Evolutionary conservation across 169 alveolate species (phyloP), one percentile per base, ranked within the genome.

Genomic region (Cryptosporidium viatorum): DNA sequence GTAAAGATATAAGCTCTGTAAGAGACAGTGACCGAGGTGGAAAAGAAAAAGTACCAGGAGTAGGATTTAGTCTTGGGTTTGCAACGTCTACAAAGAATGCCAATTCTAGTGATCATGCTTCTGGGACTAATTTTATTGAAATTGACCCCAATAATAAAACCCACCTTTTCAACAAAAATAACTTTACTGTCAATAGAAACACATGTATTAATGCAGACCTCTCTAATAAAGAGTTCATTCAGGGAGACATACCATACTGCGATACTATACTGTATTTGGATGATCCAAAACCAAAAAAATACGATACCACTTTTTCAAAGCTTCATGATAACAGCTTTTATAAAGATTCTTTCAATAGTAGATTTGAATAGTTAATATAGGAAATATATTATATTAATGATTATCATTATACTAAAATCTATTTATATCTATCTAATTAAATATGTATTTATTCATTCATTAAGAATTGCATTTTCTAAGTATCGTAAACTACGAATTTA

Each of bases 221-320:
- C n/a, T 23, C 26, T 21, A 74, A 52, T 29, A 35, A 52, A 14
- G 41, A 58, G 33, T 9, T 74, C 26, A n/a, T 37, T 31, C 86
- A 74, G 18, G 86, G 86, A 51, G 86, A 74, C 26, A 60, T 74
- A 23, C 86, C 86, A 5, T 74, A 74, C 58, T 74, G 86, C 14
- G 86, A 74, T 59, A 39, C 73, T 21, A 74, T 74, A 14, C 16
- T 74, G 58, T 74, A 74, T 74, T 39, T 74, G 43, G 71, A 74
- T 74, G 14, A 74, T 43, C 86, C 86, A 18, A 58, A 55, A 7
- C 71, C 71, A 9, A 58, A 37, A 10, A 18, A 37, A 29, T 14
- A 71, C 43, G 67, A 43, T 16, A 43, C 68, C 31, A 21, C 69
- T 14, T 71, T 71, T 43, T 71, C 67, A 8, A 48, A 71, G 50